A percentile compares a stretch with the other conserved stretches of the same genome.
Evolutionary conservation across 2,329 filamentous ascomycete species (phyloP).

Genomic region (Helicocarpus griseus): DNA sequence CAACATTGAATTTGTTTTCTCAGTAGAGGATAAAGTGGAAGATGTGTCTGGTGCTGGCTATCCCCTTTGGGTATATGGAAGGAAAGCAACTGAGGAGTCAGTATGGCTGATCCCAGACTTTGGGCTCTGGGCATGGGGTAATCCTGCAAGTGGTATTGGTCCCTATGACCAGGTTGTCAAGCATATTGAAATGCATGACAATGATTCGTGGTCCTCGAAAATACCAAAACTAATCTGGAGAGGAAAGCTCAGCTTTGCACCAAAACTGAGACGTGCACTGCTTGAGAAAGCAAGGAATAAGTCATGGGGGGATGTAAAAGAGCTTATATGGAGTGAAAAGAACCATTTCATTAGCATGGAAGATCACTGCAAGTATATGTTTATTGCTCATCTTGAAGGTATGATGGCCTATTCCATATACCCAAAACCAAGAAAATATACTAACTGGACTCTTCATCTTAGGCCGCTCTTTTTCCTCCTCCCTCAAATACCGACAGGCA

Average conservation of each 20-base stretch:
- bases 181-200: conserved; percentile 1
- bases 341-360: conserved; percentile 39
- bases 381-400: conserved; percentile 45
- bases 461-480: conserved; percentile 39
- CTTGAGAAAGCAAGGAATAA: conserved; percentile 31
- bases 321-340: conserved; percentile 30
- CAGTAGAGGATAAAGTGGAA: conserved; percentile 34
- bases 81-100: conserved; percentile 29
- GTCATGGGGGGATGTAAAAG: conserved; percentile 39
- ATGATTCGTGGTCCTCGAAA: conserved; percentile 29
- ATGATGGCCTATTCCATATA: too few relatives aligned
- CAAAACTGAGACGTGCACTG: conserved; percentile 31
- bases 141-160: conserved; percentile 24
- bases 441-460: too few relatives aligned
- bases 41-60: conserved; percentile 23
- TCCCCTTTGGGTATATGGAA: conserved; percentile 36
- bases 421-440: too few relatives aligned
- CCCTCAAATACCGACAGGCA: conserved; percentile 42
- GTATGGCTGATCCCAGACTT: conserved; percentile 46
- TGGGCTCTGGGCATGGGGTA: conserved; percentile 43
- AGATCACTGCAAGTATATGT: conserved; percentile 45
- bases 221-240: conserved; percentile 38
- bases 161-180: conserved; percentile 28
- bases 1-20: conserved; percentile 36
- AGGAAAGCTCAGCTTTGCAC: conserved; percentile 35